Evolutionary conservation across 1,284 basidiomycete species (phyloP), one percentile per base, ranked within the genome.

Genomic region (Leccinum insigne): DNA sequence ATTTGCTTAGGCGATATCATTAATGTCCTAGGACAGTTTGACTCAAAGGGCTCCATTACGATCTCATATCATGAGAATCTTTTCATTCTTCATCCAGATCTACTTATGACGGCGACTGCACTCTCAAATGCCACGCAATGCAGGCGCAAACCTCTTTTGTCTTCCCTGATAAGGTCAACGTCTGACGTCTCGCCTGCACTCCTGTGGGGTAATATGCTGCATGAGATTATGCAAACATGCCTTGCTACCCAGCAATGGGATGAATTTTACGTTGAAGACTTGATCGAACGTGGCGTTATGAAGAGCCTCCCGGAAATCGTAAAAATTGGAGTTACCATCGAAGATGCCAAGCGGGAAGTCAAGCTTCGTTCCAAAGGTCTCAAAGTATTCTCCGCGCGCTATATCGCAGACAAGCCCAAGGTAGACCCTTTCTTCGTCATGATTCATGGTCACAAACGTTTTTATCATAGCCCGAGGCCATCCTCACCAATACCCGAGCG

Each of bases 181-280:
- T 86, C 77, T 38, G 88, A 85, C 70, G 80, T 77, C 52, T 86
- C 88, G 0, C 89, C 89, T 2, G 81, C 88, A 1, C 80, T 97
- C 21, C 81, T 96, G 0, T 97, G 94, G 87, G 96, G 96, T 23
- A 96, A 90, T 70, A 88, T 98, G 74, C 82, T 97, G 3, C 96
- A 98, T 72, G 90, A 94, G 68, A 88, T 97, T 21, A 88, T 96
- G 80, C 95, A 98, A 74, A 80, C 82, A 0, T 94, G 93, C 69
- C 79, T 98, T 40, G 77, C 75, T 40, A 81, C 84, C 49, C 78
- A 80, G 11, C 77, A 78, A 26, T 26, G 91, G 91, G 88, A 89
- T 60, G 81, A 85, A 40, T 67, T 70, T 14, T 88, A 82, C 71
- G 78, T 93, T 3, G 81, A 88, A 16, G 76, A 79, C 38, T 80